Conservation (phyloP, 495 filamentous ascomycete species). For the Rostrohypoxylon terebratum region DNA sequence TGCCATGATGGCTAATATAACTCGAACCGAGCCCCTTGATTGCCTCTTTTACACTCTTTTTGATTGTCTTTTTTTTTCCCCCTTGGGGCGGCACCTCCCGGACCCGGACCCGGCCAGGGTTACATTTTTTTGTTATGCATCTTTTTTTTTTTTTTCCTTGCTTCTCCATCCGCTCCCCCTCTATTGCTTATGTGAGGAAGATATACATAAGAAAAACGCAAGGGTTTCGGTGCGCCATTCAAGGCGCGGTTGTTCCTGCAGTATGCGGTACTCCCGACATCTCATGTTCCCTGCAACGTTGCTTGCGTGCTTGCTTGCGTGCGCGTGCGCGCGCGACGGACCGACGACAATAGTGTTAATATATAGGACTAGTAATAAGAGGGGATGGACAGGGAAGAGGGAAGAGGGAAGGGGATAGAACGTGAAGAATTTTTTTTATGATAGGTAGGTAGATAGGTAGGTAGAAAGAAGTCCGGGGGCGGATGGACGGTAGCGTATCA, state of each 20-base stretch:
- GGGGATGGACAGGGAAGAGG: neutral
- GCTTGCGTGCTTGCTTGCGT: neutral
- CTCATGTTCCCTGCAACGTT: neutral
- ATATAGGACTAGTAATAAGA: neutral
- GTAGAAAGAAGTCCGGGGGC: no score
- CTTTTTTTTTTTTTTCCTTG: neutral
- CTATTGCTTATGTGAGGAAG: no score
- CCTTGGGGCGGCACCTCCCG: neutral
- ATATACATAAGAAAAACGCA: neutral
- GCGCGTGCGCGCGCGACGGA: neutral
- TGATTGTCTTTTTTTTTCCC: neutral
- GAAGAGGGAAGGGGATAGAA: no score
- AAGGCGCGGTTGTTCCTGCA: slow-evolving; percentile 5
- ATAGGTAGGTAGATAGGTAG: no score
- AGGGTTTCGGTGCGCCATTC: neutral
- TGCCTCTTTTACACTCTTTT: no score
- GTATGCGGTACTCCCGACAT: neutral
- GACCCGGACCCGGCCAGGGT: neutral
- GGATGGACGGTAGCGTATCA: no score
- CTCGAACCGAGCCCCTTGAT: slow-evolving; percentile 6
- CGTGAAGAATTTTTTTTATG: no score
- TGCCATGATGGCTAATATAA: slow-evolving; percentile 41
- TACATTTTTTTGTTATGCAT: neutral
- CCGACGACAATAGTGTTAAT: no score
- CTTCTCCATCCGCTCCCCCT: no score